A percentile compares a stretch with the other conserved stretches of the same genome.
Evolutionary conservation across 371 early-diverging fungal species (phyloP).

Genomic region (Lichtheimia ornata): DNA sequence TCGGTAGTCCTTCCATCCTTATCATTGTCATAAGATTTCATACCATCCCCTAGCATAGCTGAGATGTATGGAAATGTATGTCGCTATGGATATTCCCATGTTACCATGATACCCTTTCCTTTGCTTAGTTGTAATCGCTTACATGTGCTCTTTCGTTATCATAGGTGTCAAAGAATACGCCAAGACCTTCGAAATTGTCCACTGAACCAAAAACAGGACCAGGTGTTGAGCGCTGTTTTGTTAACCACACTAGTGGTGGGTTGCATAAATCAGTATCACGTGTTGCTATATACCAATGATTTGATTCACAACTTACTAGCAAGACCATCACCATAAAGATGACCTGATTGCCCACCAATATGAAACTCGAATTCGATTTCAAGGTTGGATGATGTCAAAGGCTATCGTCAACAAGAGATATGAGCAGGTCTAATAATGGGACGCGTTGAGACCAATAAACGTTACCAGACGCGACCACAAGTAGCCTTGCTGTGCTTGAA

Average conservation of each 20-base stretch:
- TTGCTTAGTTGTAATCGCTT: constrained; percentile 18
- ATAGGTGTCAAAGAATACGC: constrained; percentile 96
- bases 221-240: constrained; percentile 41
- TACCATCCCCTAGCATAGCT: constrained; percentile 93
- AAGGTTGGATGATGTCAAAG: constrained; percentile 77
- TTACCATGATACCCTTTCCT: background rate
- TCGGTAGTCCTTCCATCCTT: constrained; percentile 79
- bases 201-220: constrained; percentile 92
- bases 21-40: constrained; percentile 75
- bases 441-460: too few relatives aligned
- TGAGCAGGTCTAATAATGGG: background rate
- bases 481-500: constrained; percentile 80
- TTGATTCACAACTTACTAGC: constrained; percentile 72
- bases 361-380: constrained; percentile 92
- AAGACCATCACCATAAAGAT: constrained; percentile 92
- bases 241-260: constrained; percentile 37
- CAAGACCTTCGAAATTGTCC: constrained; percentile 90
- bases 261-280: background rate
- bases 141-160: constrained; percentile 83
- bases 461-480: constrained; percentile 81
- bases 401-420: constrained; percentile 27
- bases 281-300: constrained; percentile 22
- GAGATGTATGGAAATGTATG: constrained; percentile 86
- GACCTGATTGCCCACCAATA: constrained; percentile 68
- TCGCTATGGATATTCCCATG: constrained; percentile 17